These are phyloP conservation scores for Saprolegnia parasitica DNA, from an alignment of 352 stramenopile genomes.

Conservation along the genomic window DNA sequence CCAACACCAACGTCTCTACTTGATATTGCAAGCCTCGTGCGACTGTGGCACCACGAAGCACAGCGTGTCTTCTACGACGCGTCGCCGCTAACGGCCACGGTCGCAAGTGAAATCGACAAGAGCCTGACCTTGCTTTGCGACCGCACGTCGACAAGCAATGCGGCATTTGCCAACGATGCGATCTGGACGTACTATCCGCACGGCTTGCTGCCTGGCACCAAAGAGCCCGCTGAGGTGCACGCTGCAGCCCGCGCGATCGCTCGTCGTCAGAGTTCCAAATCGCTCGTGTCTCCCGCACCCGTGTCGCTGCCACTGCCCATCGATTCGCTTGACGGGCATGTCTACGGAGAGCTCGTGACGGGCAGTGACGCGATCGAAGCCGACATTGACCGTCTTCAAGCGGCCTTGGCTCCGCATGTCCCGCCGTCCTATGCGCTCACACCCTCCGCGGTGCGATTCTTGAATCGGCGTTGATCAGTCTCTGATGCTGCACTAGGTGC, in stretches of 20 bases:
- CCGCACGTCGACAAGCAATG: background rate
- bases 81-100: background rate
- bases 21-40: slow-evolving; percentile 5
- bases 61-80: slow-evolving; percentile 17
- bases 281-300: background rate
- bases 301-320: background rate
- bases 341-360: slow-evolving; percentile 7
- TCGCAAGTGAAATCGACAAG: background rate
- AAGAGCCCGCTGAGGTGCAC: background rate
- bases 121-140: slow-evolving; percentile 1
- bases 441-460: background rate
- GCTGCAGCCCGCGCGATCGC: background rate
- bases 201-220: background rate
- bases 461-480: background rate
- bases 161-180: background rate
- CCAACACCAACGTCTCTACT: background rate
- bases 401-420: background rate
- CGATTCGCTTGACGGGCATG: background rate
- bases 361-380: background rate
- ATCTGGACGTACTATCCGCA: slow-evolving; percentile 12
- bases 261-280: background rate
- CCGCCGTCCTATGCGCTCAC: background rate
- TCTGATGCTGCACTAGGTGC: slow-evolving; percentile 14
- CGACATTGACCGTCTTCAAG: background rate
- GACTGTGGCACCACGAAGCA: slow-evolving; percentile 22